These are phyloP conservation scores for Eimeria acervulina DNA, from an alignment of 169 alveolate genomes.

Conservation along the genomic window DNA sequence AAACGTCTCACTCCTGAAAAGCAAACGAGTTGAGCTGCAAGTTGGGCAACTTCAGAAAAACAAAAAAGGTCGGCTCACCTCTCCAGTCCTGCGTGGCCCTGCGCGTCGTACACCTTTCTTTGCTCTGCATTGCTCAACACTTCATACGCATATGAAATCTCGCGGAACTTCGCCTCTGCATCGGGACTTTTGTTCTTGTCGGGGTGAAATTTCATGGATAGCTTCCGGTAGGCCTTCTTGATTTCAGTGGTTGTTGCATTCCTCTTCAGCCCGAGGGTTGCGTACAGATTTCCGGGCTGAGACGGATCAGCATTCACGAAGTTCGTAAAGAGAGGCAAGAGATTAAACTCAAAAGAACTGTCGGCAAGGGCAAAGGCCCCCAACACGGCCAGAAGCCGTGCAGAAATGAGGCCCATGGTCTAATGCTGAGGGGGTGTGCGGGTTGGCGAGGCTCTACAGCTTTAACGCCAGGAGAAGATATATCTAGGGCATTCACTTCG, in stretches of 20 bases:
- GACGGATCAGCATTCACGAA: constrained; percentile 40
- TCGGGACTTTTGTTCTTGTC: constrained; percentile 91
- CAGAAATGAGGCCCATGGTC: background rate
- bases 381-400: constrained; percentile 36
- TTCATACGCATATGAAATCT: constrained; percentile 95
- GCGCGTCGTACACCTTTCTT: constrained; percentile 85
- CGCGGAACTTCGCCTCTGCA: constrained; percentile 90
- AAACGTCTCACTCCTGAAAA: too few relatives aligned
- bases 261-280: constrained; percentile 86
- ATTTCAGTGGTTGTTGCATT: constrained; percentile 89
- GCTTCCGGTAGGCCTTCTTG: constrained; percentile 93
- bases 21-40: too few relatives aligned
- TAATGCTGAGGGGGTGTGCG: background rate
- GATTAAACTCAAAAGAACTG: background rate
- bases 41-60: too few relatives aligned
- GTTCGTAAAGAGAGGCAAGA: background rate
- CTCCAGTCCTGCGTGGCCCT: constrained; percentile 83
- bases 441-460: background rate
- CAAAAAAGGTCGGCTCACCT: background rate
- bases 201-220: constrained; percentile 94
- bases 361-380: background rate
- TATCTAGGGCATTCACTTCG: background rate
- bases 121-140: constrained; percentile 93
- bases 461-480: background rate
- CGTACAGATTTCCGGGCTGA: constrained; percentile 82